Evolutionary conservation across 306 rosid species (phyloP), one percentile per base, ranked within the genome.

Genomic region (Urtica urens): DNA sequence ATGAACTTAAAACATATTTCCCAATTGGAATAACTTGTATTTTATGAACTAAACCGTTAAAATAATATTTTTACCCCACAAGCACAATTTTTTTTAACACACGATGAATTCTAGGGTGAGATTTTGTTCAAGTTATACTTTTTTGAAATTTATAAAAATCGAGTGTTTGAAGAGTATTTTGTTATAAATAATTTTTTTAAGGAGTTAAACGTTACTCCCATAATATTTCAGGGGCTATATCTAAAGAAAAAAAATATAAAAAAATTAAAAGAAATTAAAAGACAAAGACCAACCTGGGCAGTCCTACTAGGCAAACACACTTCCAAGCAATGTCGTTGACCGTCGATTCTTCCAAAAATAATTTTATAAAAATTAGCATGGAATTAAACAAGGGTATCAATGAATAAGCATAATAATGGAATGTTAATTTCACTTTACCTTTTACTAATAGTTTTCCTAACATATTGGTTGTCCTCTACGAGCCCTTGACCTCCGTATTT

Each of bases 401-500:
- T 46, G 49, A 48, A 28, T 52, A n/a, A n/a, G n/a, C n/a, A n/a
- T n/a, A n/a, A n/a, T n/a, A 43, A 48, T 38, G 55, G 46, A 47
- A n/a, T 55, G 69, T 6, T 30, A 45, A 40, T 3, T 47, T 9
- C 25, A 49, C 21, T n/a, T n/a, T 60, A 90, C 97, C 92, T 74
- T 68, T 43, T 76, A 67, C 85, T 71, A 41, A 67, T 61, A 57
- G 97, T 84, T 77, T 55, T 79, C 44, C 45, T 65, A 58, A 65
- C 51, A 79, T 84, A 81, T 14, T 74, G 77, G 40, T 79, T 65
- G 19, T 81, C 78, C 69, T 77, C 71, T 62, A 84, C 40, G 58
- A 43, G 65, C 49, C 92, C 95, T 60, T 72, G 82, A 66, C 95
- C 97, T 58, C 85, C 94, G 67, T 79, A 84, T 66, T 75, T 69